phyloP scores from a whole-genome alignment of 2,329 filamentous ascomycete genomes.

The Talaromyces sp. region DNA sequence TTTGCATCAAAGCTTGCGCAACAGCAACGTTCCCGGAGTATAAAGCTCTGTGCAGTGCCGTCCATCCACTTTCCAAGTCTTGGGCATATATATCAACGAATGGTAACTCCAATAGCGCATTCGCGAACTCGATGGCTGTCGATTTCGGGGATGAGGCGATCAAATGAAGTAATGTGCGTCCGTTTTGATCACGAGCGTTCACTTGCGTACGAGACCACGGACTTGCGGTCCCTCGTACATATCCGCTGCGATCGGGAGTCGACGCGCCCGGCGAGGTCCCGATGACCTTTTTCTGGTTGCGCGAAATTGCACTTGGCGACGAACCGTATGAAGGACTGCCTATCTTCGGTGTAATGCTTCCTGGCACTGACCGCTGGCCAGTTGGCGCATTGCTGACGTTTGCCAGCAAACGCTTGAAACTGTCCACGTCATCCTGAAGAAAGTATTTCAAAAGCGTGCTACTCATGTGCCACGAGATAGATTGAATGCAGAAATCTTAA shows the following conservation, averaged over 20 bases:
- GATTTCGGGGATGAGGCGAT: slow-evolving; percentile 71
- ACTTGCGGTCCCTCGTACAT: slow-evolving; percentile 25
- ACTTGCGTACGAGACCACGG: slow-evolving; percentile 64
- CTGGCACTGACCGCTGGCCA: slow-evolving; percentile 30
- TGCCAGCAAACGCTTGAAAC: slow-evolving; percentile 83
- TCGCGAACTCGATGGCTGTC: slow-evolving; percentile 70
- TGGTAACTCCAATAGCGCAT: slow-evolving; percentile 75
- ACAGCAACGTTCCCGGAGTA: slow-evolving; percentile 87
- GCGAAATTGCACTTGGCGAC: slow-evolving; percentile 41
- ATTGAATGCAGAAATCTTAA: slow-evolving; percentile 36
- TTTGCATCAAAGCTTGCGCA: slow-evolving; percentile 74
- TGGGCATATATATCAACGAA: slow-evolving; percentile 81
- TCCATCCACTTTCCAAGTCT: slow-evolving; percentile 93
- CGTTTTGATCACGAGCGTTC: slow-evolving; percentile 78
- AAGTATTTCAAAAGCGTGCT: slow-evolving; percentile 95
- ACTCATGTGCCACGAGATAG: slow-evolving; percentile 70
- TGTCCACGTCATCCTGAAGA: slow-evolving; percentile 95
- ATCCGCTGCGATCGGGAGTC: slow-evolving; percentile 41
- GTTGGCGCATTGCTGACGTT: slow-evolving; percentile 57
- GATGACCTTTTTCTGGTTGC: slow-evolving; percentile 44
- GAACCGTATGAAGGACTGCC: slow-evolving; percentile 32
- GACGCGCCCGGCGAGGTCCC: slow-evolving; percentile 44
- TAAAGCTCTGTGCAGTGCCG: slow-evolving; percentile 82
- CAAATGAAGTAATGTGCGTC: slow-evolving; percentile 79
- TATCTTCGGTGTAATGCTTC: slow-evolving; percentile 25